These are phyloP conservation scores for Gnomoniopsis smithogilvyi DNA, from an alignment of 2,329 filamentous ascomycete species.

Conservation along the genomic window DNA sequence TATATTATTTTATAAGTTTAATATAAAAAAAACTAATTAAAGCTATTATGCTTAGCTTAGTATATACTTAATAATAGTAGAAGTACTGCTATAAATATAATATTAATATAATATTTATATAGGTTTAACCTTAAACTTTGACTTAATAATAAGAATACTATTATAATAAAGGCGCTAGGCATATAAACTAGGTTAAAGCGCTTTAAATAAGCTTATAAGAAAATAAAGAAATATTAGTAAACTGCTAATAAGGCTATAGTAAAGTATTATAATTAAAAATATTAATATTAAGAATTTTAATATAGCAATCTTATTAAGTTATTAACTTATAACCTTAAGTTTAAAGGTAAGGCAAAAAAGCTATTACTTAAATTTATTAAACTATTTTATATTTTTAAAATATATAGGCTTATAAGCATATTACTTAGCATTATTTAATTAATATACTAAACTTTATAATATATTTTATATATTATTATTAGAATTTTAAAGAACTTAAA, in stretches of 20 bases:
- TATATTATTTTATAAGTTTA: too few relatives aligned
- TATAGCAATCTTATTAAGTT: neutral
- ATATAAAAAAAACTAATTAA: neutral
- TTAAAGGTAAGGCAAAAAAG: neutral
- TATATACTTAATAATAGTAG: neutral
- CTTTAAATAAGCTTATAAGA: neutral
- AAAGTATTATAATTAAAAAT: neutral
- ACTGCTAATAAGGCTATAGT: neutral
- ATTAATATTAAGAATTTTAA: neutral
- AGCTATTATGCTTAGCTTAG: neutral
- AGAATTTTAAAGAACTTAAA: neutral
- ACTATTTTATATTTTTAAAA: neutral
- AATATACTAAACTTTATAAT: neutral
- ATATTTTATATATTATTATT: neutral
- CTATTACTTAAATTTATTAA: neutral
- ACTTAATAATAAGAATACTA: neutral
- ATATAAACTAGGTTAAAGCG: neutral
- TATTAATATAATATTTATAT: neutral
- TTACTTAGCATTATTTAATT: neutral
- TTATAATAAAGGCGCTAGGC: neutral
- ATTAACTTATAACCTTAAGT: neutral
- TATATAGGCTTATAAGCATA: neutral
- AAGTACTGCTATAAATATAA: neutral
- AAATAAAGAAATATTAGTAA: neutral
- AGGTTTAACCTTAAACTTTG: neutral